Evolutionary conservation across 805 yeast species (phyloP), one percentile per base, ranked within the genome.

Genomic region (Clavispora vitiphila): DNA sequence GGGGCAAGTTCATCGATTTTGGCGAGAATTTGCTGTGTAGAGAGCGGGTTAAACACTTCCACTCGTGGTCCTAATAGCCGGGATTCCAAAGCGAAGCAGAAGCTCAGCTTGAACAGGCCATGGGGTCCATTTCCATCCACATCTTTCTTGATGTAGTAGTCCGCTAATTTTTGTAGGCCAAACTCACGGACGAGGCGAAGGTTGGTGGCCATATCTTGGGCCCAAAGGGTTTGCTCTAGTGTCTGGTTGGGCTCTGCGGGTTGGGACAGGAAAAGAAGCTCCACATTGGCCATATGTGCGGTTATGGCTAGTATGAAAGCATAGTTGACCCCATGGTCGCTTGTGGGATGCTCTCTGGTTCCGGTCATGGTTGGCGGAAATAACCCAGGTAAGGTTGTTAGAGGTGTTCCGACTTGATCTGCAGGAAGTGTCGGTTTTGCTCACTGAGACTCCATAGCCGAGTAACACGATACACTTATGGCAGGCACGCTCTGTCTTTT

Each of bases 291-390:
- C 35, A 62, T 39, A 26, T 60, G 61, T 20, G 50, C 51, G 27
- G 51, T 47, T 26, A 61, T 32, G 1, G 63, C 66, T 39, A 57
- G 39, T 20, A 54, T 51, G 37, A 58, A 56, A 3, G 64, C 65
- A 45, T 54, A 58, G 29, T 50, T 35, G 29, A 20, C 29, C 12
- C 30, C 42, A 23, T 24, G 32, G 32, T 29, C 20, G 32, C 16
- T 15, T 12, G 10, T 2, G 6, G 20, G 19, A 7, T 3, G 32
- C 10, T 15, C 20, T 15, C 5, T 15, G 9, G 11, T 5, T 29
- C 14, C 32, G 7, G 32, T 29, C 32, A 29, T 29, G 32, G 6
- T 16, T 8, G 5, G 19, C 16, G 7, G 4, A 2, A 15, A 8
- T 1, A 12, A 16, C 30, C 16, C 5, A n/a, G 30, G n/a, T 12